Evolutionary conservation across 2,329 filamentous ascomycete genomes (phyloP).

Genomic region (Aspergillus vadensis): DNA sequence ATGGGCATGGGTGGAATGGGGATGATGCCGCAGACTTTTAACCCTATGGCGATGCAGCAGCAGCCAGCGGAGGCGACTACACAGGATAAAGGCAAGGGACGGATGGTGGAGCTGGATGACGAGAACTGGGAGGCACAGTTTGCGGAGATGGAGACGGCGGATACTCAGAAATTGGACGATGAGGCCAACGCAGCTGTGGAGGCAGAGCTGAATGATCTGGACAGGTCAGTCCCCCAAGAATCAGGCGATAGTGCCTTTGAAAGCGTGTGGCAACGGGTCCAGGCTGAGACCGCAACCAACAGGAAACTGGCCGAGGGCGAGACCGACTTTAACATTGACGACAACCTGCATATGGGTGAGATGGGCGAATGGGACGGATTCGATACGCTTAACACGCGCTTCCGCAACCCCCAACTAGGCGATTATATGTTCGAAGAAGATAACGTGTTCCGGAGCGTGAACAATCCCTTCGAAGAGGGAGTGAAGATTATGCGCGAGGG

Average conservation of each 20-base stretch:
- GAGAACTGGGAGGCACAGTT: slow-evolving; percentile 97
- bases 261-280: slow-evolving; percentile 61
- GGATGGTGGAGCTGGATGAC: slow-evolving; percentile 89
- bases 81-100: slow-evolving; percentile 79
- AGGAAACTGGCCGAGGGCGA: slow-evolving; percentile 68
- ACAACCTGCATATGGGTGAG: slow-evolving; percentile 64
- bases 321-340: slow-evolving; percentile 54
- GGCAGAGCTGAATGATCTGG: slow-evolving; percentile 83
- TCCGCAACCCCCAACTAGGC: slow-evolving; percentile 76
- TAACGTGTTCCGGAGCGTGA: slow-evolving; percentile 80
- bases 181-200: slow-evolving; percentile 76
- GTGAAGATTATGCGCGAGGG: slow-evolving; percentile 90
- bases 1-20: slow-evolving; percentile 52
- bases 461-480: slow-evolving; percentile 89
- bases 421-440: slow-evolving; percentile 94
- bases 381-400: slow-evolving; percentile 67
- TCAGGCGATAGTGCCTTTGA: slow-evolving; percentile 84
- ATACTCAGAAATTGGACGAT: slow-evolving; percentile 57
- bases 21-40: slow-evolving; percentile 54
- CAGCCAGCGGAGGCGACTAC: slow-evolving; percentile 45
- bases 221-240: slow-evolving; percentile 67
- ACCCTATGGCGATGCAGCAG: slow-evolving; percentile 50
- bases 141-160: slow-evolving; percentile 71
- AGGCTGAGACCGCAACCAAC: slow-evolving; percentile 47
- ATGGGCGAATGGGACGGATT: slow-evolving; percentile 79